A percentile compares a stretch with the other conserved stretches of the same genome.
Conservation (phyloP, 2,329 filamentous ascomycete genomes). For the Plectosphaerella cucumerina region DNA sequence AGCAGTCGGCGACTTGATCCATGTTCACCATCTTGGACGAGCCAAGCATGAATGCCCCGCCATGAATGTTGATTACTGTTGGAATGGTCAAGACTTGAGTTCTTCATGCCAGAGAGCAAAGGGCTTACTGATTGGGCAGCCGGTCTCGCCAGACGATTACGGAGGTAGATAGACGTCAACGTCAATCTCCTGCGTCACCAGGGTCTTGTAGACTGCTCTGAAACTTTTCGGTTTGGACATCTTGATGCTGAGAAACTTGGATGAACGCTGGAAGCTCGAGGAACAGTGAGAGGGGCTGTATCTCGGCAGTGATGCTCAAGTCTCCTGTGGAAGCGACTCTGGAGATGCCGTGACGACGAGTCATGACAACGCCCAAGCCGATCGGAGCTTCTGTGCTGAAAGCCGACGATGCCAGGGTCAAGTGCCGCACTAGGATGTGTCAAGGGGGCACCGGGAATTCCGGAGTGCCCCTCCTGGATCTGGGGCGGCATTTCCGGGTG, state of each 20-base stretch:
- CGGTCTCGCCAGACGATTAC: no score
- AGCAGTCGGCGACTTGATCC: constrained; percentile 31
- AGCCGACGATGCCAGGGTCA: no score
- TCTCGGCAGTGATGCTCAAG: background rate
- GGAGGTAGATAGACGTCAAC: constrained; percentile 21
- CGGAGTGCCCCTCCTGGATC: background rate
- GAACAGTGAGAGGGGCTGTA: background rate
- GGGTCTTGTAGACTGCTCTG: constrained; percentile 22
- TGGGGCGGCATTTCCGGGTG: constrained; percentile 3
- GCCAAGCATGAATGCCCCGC: constrained; percentile 38
- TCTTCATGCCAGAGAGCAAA: background rate
- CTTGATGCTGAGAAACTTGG: background rate
- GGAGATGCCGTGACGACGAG: constrained; percentile 4
- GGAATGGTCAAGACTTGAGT: background rate
- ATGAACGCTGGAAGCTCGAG: no score
- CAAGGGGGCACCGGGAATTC: background rate
- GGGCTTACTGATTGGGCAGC: constrained; percentile 2
- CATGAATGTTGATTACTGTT: constrained; percentile 36
- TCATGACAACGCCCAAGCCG: background rate
- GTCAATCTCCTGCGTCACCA: constrained; percentile 21
- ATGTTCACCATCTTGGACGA: constrained; percentile 31
- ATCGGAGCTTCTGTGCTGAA: background rate
- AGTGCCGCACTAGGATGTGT: background rate
- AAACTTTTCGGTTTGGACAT: constrained; percentile 13
- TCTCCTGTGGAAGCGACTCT: background rate